Evolutionary conservation across 2,329 filamentous ascomycete species (phyloP), one percentile per base, ranked within the genome.

Genomic region (Didymella glomerata): DNA sequence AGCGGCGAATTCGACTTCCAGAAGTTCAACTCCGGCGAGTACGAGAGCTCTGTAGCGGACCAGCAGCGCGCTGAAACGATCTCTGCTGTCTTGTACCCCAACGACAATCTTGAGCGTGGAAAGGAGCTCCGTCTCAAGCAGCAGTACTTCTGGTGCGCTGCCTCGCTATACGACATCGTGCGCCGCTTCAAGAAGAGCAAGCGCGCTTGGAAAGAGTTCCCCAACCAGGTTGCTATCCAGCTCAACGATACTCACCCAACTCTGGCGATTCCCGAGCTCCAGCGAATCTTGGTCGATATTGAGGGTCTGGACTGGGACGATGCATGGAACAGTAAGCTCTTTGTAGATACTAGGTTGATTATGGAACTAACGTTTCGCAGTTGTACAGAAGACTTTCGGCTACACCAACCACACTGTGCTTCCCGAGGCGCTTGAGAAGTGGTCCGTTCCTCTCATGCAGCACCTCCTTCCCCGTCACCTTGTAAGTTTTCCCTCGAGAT

Each of bases 61-160:
- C 93, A 98, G 80, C 95, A 99, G 82, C 90, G 92, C 57, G 95
- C 95, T n/a, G 95, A 99, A 83, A 98, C 94, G 54, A 99, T 99
- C 81, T 97, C 93, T 51, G 94, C 94, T 30, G 95, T 99, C 14
- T 81, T 99, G 44, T 99, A 99, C 75, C 95, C 95, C 60, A 99
- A 99, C 73, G 94, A 98, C 79, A 98, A 97, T 79, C 86, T 99
- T 44, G 94, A 98, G 67, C 87, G 93, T 66, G 95, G 95, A 63
- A 99, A 99, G 80, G 95, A 99, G 82, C 87, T 99, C 64, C 92
- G 95, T 53, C 81, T 99, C 78, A 99, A 99, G 86, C 95, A 99
- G 79, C 95, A 99, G 78, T 99, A 99, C 84, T 99, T 99, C 82
- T 99, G 95, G 95, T 96, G 97, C 73, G 93, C 95, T 51, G 95